Evolutionary conservation across 1,139 yeast genomes (phyloP).

Genomic region (Eremothecium gossypii): DNA sequence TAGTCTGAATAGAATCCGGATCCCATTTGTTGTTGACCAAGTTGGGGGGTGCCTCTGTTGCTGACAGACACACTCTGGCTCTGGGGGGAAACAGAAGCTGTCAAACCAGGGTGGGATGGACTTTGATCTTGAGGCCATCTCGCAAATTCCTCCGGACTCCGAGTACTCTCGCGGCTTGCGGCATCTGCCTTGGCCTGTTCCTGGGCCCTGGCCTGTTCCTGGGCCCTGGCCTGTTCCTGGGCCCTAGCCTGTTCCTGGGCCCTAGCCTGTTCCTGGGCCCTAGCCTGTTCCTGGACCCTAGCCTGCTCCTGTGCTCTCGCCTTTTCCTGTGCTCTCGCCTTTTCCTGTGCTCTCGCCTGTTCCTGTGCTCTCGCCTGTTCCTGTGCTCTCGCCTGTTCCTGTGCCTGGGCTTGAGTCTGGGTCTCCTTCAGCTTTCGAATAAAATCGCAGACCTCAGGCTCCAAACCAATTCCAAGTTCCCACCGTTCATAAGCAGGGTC

Average conservation of each 20-base stretch:
- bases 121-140: too few species aligned
- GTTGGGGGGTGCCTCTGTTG: background rate
- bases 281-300: background rate
- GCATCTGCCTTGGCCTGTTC: background rate
- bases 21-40: too few species aligned
- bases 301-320: background rate
- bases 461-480: slow-evolving; percentile 80
- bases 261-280: background rate
- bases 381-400: too few species aligned
- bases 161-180: too few species aligned
- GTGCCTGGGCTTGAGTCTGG: slow-evolving; percentile 20
- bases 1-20: slow-evolving; percentile 20
- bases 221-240: background rate
- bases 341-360: background rate
- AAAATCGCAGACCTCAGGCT: slow-evolving; percentile 55
- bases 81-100: slow-evolving; percentile 4
- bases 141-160: too few species aligned
- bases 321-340: too few species aligned
- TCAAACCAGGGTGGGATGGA: background rate
- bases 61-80: background rate
- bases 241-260: background rate
- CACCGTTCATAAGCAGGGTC: slow-evolving; percentile 42
- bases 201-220: background rate
- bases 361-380: background rate
- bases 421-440: slow-evolving; percentile 42